A percentile compares a stretch with the other conserved stretches of the same genome.
These are phyloP conservation scores for Penicillium sp. DNA, from an alignment of 2,329 filamentous ascomycete genomes.

Conservation along the genomic window DNA sequence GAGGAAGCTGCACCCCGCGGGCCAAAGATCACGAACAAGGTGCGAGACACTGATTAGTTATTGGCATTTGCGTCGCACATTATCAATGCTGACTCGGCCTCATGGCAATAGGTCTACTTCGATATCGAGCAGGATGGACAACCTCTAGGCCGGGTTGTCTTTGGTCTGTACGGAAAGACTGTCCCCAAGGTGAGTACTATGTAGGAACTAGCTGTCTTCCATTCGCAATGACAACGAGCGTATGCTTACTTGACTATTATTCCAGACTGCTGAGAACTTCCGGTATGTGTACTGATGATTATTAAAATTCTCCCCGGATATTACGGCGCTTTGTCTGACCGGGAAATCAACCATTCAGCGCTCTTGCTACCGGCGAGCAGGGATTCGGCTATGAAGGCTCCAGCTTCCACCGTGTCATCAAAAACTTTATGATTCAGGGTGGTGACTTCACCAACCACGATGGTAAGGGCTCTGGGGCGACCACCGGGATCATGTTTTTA, in stretches of 20 bases:
- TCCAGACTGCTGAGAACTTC: slow-evolving; percentile 62
- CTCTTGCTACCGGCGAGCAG: slow-evolving; percentile 63
- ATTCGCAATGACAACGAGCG: not conserved
- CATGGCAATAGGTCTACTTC: slow-evolving; percentile 54
- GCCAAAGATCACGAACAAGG: slow-evolving; percentile 93
- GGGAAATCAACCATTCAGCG: slow-evolving; percentile 26
- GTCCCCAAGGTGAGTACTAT: slow-evolving; percentile 56
- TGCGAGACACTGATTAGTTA: slow-evolving; percentile 24
- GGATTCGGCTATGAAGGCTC: slow-evolving; percentile 65
- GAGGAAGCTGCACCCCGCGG: slow-evolving; percentile 61
- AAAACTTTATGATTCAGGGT: slow-evolving; percentile 68
- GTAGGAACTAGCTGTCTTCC: not conserved
- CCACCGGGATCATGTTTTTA: not conserved
- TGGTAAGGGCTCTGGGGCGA: slow-evolving; percentile 30
- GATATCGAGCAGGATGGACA: slow-evolving; percentile 63
- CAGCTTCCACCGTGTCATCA: slow-evolving; percentile 67
- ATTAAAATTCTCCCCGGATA: not conserved
- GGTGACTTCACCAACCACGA: slow-evolving; percentile 64
- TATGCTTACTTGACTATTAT: slow-evolving; percentile 16
- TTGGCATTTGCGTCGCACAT: not conserved
- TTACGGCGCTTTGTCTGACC: slow-evolving; percentile 15
- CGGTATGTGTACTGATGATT: slow-evolving; percentile 36
- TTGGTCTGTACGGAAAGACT: slow-evolving; percentile 65
- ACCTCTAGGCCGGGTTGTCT: slow-evolving; percentile 56
- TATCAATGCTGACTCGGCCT: slow-evolving; percentile 14